Percentiles rank a stretch among this genome's conserved stretches.
These are phyloP conservation scores for Aureobasidium sp. DNA, from an alignment of 2,329 filamentous ascomycete species.

Conservation along the genomic window DNA sequence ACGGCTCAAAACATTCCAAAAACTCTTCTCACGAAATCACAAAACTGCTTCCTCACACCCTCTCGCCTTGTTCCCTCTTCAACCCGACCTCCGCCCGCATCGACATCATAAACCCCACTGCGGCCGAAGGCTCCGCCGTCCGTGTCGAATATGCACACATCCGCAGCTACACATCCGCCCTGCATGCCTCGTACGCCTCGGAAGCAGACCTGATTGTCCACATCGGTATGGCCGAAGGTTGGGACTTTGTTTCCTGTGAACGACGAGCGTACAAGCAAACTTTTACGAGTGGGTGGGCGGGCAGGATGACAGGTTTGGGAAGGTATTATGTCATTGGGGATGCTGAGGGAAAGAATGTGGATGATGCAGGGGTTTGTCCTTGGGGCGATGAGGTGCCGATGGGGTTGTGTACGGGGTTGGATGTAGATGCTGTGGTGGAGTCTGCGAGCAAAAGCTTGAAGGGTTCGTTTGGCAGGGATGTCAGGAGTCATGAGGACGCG, in stretches of 20 bases:
- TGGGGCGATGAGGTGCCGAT: slow-evolving; percentile 16
- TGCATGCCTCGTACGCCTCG: slow-evolving; percentile 5
- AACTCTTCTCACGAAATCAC: slow-evolving; percentile 18
- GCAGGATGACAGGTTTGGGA: background rate
- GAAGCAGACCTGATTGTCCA: slow-evolving; percentile 16
- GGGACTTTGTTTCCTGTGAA: slow-evolving; percentile 16
- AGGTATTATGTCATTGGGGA: slow-evolving; percentile 14
- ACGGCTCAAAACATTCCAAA: slow-evolving; percentile 1
- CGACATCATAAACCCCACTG: slow-evolving; percentile 17
- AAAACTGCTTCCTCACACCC: slow-evolving; percentile 9
- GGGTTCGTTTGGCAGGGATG: background rate
- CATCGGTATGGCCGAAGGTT: slow-evolving; percentile 18
- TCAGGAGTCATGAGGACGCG: slow-evolving; percentile 15
- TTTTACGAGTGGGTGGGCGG: slow-evolving; percentile 1
- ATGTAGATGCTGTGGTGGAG: slow-evolving; percentile 14
- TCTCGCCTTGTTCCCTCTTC: background rate
- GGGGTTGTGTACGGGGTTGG: slow-evolving; percentile 12
- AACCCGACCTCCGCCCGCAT: slow-evolving; percentile 8
- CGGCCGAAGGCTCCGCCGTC: slow-evolving; percentile 1
- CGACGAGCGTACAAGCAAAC: slow-evolving; percentile 16
- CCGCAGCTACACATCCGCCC: slow-evolving; percentile 4
- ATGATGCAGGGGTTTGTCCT: slow-evolving; percentile 15
- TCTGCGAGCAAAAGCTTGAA: slow-evolving; percentile 2
- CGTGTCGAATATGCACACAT: slow-evolving; percentile 16
- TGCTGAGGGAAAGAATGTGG: slow-evolving; percentile 12